Evolutionary conservation across 2,329 filamentous ascomycete genomes (phyloP).

Genomic region (Colletotrichum lini): DNA sequence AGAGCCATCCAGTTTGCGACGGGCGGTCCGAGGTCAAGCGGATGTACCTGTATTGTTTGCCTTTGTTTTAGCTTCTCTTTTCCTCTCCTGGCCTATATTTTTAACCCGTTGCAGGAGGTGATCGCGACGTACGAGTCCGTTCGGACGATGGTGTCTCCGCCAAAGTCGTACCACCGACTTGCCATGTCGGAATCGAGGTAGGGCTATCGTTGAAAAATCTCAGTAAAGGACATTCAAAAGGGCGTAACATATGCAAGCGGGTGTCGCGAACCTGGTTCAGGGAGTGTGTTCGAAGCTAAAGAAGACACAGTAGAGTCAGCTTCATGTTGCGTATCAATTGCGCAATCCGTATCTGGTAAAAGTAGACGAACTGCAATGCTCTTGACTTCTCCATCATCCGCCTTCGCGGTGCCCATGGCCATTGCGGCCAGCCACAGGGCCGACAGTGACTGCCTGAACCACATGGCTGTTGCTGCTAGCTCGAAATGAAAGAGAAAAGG

Average conservation of each 20-base stretch:
- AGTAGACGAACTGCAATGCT: constrained; percentile 63
- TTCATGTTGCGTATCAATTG: constrained; percentile 6
- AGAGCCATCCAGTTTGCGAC: constrained; percentile 93
- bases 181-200: constrained; percentile 99
- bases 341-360: not conserved
- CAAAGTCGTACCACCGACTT: constrained; percentile 99
- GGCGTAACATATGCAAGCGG: constrained; percentile 12
- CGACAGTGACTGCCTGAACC: constrained; percentile 61
- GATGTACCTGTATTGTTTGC: constrained; percentile 76
- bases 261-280: constrained; percentile 73
- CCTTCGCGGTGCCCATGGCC: constrained; percentile 65
- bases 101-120: not conserved
- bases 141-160: constrained; percentile 90
- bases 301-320: constrained; percentile 42
- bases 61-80: constrained; percentile 45
- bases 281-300: constrained; percentile 88
- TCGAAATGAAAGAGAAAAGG: constrained; percentile 19
- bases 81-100: not conserved
- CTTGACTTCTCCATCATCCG: constrained; percentile 61
- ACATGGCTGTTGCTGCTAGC: constrained; percentile 56
- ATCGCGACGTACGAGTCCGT: constrained; percentile 72
- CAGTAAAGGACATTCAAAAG: constrained; percentile 31
- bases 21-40: constrained; percentile 91
- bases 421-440: constrained; percentile 65
- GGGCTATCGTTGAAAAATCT: constrained; percentile 69